Conservation (phyloP, 139 green algal genomes). For the Auxenochlorella pyrenoidosa region DNA sequence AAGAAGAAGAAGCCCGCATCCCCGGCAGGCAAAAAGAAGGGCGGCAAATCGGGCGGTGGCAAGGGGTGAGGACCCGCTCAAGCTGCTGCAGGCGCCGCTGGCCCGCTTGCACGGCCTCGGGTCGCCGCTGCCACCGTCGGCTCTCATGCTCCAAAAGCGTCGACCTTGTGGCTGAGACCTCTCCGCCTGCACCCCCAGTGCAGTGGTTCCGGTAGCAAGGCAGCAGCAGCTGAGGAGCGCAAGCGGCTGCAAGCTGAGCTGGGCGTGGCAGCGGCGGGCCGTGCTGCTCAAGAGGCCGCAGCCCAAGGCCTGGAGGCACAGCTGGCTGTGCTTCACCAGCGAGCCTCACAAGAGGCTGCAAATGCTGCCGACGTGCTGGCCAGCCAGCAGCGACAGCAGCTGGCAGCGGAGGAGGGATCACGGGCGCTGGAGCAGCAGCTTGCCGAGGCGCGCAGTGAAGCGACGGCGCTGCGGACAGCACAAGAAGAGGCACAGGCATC, state of each 20-base stretch:
- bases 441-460: not conserved
- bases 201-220: not conserved
- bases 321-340: conserved; percentile 11
- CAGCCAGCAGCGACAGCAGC: conserved; percentile 23
- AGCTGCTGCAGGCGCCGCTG: not conserved
- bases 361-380: conserved; percentile 13
- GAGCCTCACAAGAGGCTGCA: not conserved
- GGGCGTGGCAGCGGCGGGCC: not conserved
- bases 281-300: not conserved
- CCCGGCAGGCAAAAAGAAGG: conserved; percentile 2
- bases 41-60: not conserved
- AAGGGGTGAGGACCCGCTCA: not conserved
- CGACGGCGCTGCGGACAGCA: not conserved
- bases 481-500: not conserved
- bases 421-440: not conserved
- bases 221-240: conserved; percentile 6
- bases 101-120: not conserved
- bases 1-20: conserved; percentile 8
- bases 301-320: not conserved
- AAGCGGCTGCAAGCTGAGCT: conserved; percentile 14
- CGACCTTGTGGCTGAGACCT: too few relatives aligned
- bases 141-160: too few relatives aligned
- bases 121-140: too few relatives aligned
- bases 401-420: not conserved
- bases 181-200: too few relatives aligned